A percentile compares a stretch with the other conserved stretches of the same genome.
Conservation (phyloP, 805 yeast genomes). For the Komagataella populi region DNA sequence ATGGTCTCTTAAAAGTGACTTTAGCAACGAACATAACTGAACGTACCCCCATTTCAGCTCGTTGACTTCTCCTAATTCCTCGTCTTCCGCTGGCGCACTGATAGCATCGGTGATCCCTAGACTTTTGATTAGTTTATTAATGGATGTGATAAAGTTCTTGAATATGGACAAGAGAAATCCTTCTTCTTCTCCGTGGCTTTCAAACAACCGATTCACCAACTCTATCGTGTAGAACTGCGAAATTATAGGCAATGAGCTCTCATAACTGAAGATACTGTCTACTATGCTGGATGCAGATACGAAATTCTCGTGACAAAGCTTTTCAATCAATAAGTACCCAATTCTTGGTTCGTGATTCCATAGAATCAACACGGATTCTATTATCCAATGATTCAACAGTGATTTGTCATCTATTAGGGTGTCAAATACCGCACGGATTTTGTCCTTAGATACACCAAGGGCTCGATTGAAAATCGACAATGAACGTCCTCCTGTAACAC, state of each 20-base stretch:
- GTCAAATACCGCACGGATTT: slow-evolving; percentile 13
- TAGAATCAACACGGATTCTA: slow-evolving; percentile 42
- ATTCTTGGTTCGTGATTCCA: slow-evolving; percentile 58
- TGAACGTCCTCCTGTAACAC: slow-evolving; percentile 80
- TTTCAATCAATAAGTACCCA: slow-evolving; percentile 45
- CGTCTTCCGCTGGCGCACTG: background rate
- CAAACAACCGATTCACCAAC: slow-evolving; percentile 12
- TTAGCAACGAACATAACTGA: slow-evolving; percentile 20
- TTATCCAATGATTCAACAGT: slow-evolving; percentile 22
- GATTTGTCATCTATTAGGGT: slow-evolving; percentile 4
- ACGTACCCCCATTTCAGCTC: slow-evolving; percentile 25
- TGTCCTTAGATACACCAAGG: slow-evolving; percentile 15
- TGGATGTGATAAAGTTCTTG: background rate
- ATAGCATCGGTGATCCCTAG: background rate
- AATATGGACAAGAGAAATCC: background rate
- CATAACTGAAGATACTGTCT: slow-evolving; percentile 23
- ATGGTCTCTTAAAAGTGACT: slow-evolving; percentile 24
- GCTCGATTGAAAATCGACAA: slow-evolving; percentile 57
- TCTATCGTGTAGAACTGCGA: slow-evolving; percentile 33
- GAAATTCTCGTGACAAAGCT: slow-evolving; percentile 31
- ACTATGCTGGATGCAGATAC: slow-evolving; percentile 27
- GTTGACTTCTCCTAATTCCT: background rate
- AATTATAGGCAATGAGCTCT: slow-evolving; percentile 20
- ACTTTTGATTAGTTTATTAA: background rate
- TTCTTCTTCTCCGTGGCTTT: background rate